Conservation (phyloP, 2,329 filamentous ascomycete genomes). For the Trichoderma atroviride region DNA sequence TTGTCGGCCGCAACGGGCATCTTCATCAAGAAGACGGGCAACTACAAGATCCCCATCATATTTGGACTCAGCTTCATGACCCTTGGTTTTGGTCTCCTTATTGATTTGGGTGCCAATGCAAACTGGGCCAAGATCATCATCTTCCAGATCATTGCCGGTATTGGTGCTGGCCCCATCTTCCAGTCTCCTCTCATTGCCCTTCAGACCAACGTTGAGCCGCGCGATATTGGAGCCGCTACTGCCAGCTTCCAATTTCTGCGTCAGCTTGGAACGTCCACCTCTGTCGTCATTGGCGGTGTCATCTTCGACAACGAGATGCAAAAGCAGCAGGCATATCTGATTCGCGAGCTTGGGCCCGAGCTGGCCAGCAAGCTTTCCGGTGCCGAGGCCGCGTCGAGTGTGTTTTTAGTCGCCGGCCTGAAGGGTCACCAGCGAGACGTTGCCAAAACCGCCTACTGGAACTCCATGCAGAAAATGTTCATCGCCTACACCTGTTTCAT, state of each 20-base stretch:
- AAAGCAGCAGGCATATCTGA: slow-evolving; percentile 53
- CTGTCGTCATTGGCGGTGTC: slow-evolving; percentile 74
- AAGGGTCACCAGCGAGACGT: slow-evolving; percentile 47
- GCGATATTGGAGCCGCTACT: slow-evolving; percentile 70
- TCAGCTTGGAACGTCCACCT: slow-evolving; percentile 68
- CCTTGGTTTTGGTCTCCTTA: slow-evolving; percentile 66
- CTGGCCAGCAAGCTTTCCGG: slow-evolving; percentile 58
- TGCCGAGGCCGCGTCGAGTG: slow-evolving; percentile 62
- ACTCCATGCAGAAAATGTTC: slow-evolving; percentile 58
- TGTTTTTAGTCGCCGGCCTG: slow-evolving; percentile 58
- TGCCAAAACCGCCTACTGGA: slow-evolving; percentile 52
- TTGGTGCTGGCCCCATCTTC: slow-evolving; percentile 70
- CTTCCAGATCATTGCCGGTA: slow-evolving; percentile 64
- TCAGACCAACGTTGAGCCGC: slow-evolving; percentile 62
- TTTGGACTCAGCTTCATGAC: slow-evolving; percentile 61
- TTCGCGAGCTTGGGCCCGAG: slow-evolving; percentile 52
- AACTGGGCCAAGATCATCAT: slow-evolving; percentile 61
- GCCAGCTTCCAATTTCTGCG: slow-evolving; percentile 69
- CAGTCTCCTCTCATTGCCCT: slow-evolving; percentile 69
- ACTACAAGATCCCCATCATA: slow-evolving; percentile 64
- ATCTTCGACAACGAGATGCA: slow-evolving; percentile 78
- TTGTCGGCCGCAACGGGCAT: slow-evolving; percentile 60
- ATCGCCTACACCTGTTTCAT: slow-evolving; percentile 58
- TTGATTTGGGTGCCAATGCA: slow-evolving; percentile 60
- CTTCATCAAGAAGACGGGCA: slow-evolving; percentile 65